Evolutionary conservation across 2,329 filamentous ascomycete species (phyloP).

Genomic region (Fusarium xylarioides): DNA sequence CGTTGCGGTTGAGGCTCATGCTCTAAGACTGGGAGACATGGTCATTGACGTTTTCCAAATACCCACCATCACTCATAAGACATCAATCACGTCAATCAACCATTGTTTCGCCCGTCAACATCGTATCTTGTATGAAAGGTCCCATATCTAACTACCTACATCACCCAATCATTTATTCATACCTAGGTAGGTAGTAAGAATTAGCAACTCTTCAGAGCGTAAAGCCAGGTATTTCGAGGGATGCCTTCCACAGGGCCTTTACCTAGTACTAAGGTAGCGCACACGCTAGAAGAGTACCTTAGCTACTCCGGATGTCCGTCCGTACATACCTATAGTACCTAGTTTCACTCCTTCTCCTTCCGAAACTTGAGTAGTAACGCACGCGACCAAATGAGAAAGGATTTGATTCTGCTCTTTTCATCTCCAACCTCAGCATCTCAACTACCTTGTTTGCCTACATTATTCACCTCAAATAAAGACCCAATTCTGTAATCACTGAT

Average conservation of each 20-base stretch:
- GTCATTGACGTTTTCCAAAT: neutral
- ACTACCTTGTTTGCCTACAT: neutral
- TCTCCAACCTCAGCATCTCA: neutral
- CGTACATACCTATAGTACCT: too few relatives aligned
- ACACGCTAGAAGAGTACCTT: neutral
- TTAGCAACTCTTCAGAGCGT: neutral
- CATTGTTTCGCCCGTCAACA: neutral
- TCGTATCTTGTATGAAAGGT: neutral
- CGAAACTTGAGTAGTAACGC: slow-evolving; percentile 12
- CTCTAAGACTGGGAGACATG: neutral
- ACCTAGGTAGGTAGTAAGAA: neutral
- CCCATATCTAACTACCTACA: neutral
- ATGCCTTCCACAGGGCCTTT: neutral
- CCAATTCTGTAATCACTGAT: neutral
- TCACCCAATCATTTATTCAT: neutral
- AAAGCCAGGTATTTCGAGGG: neutral
- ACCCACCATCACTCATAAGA: neutral
- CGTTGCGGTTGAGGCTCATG: neutral
- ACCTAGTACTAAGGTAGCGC: neutral
- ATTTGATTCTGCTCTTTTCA: neutral
- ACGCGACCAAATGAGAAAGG: slow-evolving; percentile 23
- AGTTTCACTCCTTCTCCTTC: slow-evolving; percentile 7
- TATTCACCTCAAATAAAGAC: neutral
- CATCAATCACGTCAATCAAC: neutral
- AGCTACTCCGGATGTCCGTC: slow-evolving; percentile 1